These are phyloP conservation scores for Lathyrus tuberosus DNA, from an alignment of 306 rosid species.

Conservation along the genomic window DNA sequence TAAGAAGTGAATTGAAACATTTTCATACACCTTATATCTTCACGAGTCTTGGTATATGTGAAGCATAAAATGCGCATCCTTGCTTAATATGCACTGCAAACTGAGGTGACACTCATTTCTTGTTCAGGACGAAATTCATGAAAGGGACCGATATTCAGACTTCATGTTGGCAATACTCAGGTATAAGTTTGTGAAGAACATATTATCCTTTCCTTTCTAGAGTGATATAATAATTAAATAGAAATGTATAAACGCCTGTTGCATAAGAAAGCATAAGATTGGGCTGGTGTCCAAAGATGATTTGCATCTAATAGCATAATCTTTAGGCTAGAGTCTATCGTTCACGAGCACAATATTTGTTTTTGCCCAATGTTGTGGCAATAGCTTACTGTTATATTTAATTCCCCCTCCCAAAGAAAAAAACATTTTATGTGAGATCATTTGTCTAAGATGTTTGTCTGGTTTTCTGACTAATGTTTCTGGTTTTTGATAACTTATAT, in stretches of 20 bases:
- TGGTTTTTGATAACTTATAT: slow-evolving; percentile 40
- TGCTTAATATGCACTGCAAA: slow-evolving; percentile 25
- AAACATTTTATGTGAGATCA: slow-evolving; percentile 9
- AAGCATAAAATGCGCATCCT: slow-evolving; percentile 28
- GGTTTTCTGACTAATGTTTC: slow-evolving; percentile 37
- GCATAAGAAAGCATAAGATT: slow-evolving; percentile 32
- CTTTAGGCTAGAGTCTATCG: slow-evolving; percentile 17
- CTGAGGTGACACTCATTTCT: slow-evolving; percentile 35
- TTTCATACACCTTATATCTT: slow-evolving; percentile 5
- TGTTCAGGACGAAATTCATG: slow-evolving; percentile 96
- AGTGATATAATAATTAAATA: slow-evolving; percentile 27
- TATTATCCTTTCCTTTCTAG: slow-evolving; percentile 27
- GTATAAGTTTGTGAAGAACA: slow-evolving; percentile 38
- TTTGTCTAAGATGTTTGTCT: slow-evolving; percentile 19
- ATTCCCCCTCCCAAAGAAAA: slow-evolving; percentile 17
- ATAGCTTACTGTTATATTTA: slow-evolving; percentile 18
- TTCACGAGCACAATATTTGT: slow-evolving; percentile 2
- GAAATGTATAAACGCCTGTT: slow-evolving; percentile 12
- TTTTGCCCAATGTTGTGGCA: slow-evolving; percentile 3
- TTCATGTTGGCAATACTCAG: slow-evolving; percentile 87
- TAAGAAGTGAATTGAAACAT: not conserved
- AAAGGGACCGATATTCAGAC: slow-evolving; percentile 92
- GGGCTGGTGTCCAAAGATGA: slow-evolving; percentile 18
- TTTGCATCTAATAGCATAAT: slow-evolving; percentile 27
- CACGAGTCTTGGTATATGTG: slow-evolving; percentile 18